A percentile compares a stretch with the other conserved stretches of the same genome.
Conservation (phyloP, 305 asterid genomes). For the Plantago rigida region DNA sequence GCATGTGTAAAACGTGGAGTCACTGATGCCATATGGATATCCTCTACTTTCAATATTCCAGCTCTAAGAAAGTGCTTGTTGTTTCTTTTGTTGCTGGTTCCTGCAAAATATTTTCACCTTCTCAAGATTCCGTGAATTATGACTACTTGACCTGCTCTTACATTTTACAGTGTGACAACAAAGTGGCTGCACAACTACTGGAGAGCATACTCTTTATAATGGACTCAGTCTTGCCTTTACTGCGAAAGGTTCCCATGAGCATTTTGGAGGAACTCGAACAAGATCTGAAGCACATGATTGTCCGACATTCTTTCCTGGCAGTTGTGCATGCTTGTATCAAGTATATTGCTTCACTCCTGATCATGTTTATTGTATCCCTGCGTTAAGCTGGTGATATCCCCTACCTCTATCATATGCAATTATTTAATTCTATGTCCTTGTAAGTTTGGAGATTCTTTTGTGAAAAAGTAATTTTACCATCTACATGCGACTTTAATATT, state of each 20-base stretch:
- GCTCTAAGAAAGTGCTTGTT: not conserved
- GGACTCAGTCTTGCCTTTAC: constrained; percentile 80
- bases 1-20: not conserved
- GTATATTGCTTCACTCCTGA: constrained; percentile 39
- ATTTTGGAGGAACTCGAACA: constrained; percentile 87
- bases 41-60: too few species aligned
- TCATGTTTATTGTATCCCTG: constrained; percentile 14
- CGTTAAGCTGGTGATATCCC: not conserved
- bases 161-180: constrained; percentile 69
- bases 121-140: constrained; percentile 13
- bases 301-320: constrained; percentile 91
- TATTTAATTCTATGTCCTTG: constrained; percentile 15
- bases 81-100: constrained; percentile 22
- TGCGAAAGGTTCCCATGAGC: constrained; percentile 77
- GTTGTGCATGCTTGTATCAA: constrained; percentile 98
- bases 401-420: not conserved
- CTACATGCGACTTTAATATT: not conserved
- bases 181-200: constrained; percentile 78
- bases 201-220: constrained; percentile 91
- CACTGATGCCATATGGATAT: not conserved
- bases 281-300: constrained; percentile 96
- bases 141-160: constrained; percentile 25
- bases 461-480: not conserved
- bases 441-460: constrained; percentile 12
- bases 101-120: constrained; percentile 15